Evolutionary conservation across 2,329 filamentous ascomycete genomes (phyloP), one percentile per base, ranked within the genome.

Genomic region (Epichloe brachyelytri): DNA sequence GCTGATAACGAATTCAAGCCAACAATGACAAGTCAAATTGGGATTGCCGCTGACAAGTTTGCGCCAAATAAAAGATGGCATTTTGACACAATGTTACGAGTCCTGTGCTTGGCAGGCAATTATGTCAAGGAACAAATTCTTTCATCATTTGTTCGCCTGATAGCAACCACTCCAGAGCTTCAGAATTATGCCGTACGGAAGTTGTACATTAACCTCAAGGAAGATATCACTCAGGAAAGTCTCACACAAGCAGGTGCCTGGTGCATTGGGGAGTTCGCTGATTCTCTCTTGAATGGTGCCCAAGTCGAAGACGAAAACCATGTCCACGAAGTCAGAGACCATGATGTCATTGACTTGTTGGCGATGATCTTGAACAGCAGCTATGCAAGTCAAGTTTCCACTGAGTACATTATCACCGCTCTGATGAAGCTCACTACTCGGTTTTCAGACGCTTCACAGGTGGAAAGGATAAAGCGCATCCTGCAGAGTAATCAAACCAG

Each of bases 1-100:
- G 91, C 94, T 50, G 93, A 98, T 62, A 95, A 94, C 57, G 93
- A 98, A 67, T 98, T 98, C 73, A 98, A 98, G 71, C 88, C 93
- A 6, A 88, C 88, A 49, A 96, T 98, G 90, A 98, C 93, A 2
- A 93, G 85, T 49, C 93, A 98, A 64, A 98, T 98, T 65, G 93
- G 93, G 22, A 88, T 98, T 60, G 93, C 94, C 11, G 93, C 94
- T 6, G 93, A 98, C 67, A 83, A 91, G 57, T 98, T 88, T 68
- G 87, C 93, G 2, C 94, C 93, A 1, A 97, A 93, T 71, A 97
- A 97, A 71, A 79, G 93, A 64, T 98, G 93, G 93, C 93, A 98
- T 65, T 85, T 97, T 59, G 93, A 98, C 63, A 98, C 94, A 2
- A 96, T 98, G 84, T 75, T 98, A 50, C 81, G 94, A 20, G 89